Evolutionary conservation across 495 filamentous ascomycete genomes (phyloP).

Genomic region (Cercophora samala): DNA sequence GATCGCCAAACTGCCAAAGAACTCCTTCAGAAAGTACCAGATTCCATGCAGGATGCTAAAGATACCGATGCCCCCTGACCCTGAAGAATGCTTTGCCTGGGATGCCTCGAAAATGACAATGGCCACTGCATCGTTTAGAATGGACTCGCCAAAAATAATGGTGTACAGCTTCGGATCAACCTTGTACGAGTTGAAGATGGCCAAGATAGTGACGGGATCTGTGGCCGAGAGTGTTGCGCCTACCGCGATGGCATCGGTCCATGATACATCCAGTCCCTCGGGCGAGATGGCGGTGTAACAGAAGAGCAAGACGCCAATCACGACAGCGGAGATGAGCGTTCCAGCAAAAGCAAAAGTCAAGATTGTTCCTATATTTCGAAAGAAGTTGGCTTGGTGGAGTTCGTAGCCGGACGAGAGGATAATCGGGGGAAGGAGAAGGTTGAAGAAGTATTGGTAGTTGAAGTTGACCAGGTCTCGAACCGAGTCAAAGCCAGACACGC

Average conservation of each 20-base stretch:
- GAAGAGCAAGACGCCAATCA: conserved; percentile 81
- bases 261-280: conserved; percentile 78
- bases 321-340: conserved; percentile 93
- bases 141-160: conserved; percentile 96
- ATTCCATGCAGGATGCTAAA: conserved; percentile 82
- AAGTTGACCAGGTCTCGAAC: conserved; percentile 89
- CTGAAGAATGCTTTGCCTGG: conserved; percentile 70
- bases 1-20: conserved; percentile 90
- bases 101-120: conserved; percentile 99
- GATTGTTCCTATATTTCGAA: conserved; percentile 96
- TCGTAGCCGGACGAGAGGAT: conserved; percentile 97
- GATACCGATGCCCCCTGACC: conserved; percentile 57
- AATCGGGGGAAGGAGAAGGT: conserved; percentile 93
- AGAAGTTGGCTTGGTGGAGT: conserved; percentile 96
- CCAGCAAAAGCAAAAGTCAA: conserved; percentile 98
- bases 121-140: conserved; percentile 95
- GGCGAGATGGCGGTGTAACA: conserved; percentile 84
- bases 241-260: conserved; percentile 92
- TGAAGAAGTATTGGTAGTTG: conserved; percentile 99
- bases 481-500: conserved; percentile 70
- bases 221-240: conserved; percentile 95
- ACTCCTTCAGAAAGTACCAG: conserved; percentile 90
- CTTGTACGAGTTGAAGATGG: conserved; percentile 98
- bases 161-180: conserved; percentile 98
- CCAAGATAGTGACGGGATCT: conserved; percentile 93